Percentiles rank a stretch among this genome's conserved stretches.
These are phyloP conservation scores for Leccinum obscurum DNA, from an alignment of 768 basidiomycete species.

Conservation along the genomic window DNA sequence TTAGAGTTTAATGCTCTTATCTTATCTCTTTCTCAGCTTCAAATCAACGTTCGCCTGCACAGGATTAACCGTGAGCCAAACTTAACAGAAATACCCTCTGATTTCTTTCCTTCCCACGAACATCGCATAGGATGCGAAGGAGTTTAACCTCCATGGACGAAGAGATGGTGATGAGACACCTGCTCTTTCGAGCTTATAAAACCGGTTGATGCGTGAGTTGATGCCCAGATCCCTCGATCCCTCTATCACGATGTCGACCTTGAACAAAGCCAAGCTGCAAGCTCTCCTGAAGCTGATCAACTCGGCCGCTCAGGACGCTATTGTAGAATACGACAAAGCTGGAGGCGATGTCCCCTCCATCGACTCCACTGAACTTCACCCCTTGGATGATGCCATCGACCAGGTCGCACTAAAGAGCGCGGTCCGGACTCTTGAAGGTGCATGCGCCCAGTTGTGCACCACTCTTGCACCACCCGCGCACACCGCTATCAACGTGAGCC, in stretches of 20 bases:
- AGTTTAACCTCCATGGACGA: background rate
- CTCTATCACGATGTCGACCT: conserved; percentile 15
- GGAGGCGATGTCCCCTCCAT: conserved; percentile 35
- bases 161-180: background rate
- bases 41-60: background rate
- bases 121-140: background rate
- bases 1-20: background rate
- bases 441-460: conserved; percentile 36
- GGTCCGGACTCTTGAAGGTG: conserved; percentile 35
- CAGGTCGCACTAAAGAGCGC: conserved; percentile 24
- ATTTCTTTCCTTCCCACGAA: background rate
- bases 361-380: conserved; percentile 34
- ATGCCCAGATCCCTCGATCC: background rate
- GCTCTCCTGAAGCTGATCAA: conserved; percentile 34
- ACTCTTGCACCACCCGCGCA: conserved; percentile 38
- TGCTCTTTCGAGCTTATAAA: background rate
- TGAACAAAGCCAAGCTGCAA: conserved; percentile 25
- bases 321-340: conserved; percentile 33
- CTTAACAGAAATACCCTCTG: background rate
- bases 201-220: background rate
- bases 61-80: conserved; percentile 11
- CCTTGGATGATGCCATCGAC: conserved; percentile 34
- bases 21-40: conserved; percentile 16
- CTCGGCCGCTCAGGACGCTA: conserved; percentile 32
- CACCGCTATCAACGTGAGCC: conserved; percentile 33